Evolutionary conservation across 139 green algal species (phyloP), one percentile per base, ranked within the genome.

Genomic region (Ulvella scutata): DNA sequence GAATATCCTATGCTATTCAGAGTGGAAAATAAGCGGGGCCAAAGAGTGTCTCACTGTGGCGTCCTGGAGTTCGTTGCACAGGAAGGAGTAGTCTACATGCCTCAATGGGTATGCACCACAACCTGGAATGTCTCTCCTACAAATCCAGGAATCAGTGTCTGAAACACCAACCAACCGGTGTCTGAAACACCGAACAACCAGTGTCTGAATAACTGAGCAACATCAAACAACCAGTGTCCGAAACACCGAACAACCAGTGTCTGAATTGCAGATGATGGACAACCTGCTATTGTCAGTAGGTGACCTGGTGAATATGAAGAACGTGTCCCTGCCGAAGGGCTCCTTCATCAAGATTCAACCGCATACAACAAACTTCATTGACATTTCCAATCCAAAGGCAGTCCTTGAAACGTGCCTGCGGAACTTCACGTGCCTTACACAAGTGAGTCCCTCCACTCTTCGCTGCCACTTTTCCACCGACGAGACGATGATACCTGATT

Each of bases 1-100:
- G 94, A 99, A 43, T 98, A 98, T 76, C 95, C 95, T 0, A 99
- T 99, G 95, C 88, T 98, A 3, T 99, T 99, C 81, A 87, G 93
- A 35, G 78, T 98, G 10, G 84, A 90, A 38, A 96, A 95, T 80
- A 67, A 79, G 9, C 74, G 74, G 7, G 84, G 74, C 2, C 83
- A 83, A 3, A 83, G 87, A 3, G 82, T 51, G 17, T 97, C 95
- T 3, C 95, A 99, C 84, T 98, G 95, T 75, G 95, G 95, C 26
- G 95, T 99, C 38, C 82, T 99, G 72, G 95, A 99, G 85, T 99
- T 99, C 75, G 79, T 97, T 37, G 95, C 95, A 2, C 94, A 99
- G 37, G 95, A 99, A 74, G 95, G 95, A 2, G 85, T 91, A 38
- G 83, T 93, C 2, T 99, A 98, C 84, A 89, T 99, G 84, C 95